phyloP scores from a whole-genome alignment of 2,329 filamentous ascomycete genomes.

The Monosporascus sp. region DNA sequence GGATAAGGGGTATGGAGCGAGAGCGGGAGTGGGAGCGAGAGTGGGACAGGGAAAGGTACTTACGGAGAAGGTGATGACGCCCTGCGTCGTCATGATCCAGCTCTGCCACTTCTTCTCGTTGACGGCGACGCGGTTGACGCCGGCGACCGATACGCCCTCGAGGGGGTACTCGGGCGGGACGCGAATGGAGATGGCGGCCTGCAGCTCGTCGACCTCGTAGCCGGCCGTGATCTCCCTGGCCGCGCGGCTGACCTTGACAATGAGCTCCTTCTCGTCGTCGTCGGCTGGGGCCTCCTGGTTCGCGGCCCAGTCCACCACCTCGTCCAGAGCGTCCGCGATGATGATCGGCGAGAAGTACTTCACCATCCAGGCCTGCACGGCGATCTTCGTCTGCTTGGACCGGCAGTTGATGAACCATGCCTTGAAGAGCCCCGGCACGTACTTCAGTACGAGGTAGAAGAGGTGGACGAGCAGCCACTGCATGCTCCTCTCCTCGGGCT shows the following conservation, averaged over 20 bases:
- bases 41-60: conserved; percentile 14
- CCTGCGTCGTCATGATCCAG: conserved; percentile 84
- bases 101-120: conserved; percentile 88
- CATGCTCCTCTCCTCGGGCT: conserved; percentile 64
- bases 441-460: conserved; percentile 75
- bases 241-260: conserved; percentile 65
- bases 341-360: conserved; percentile 73
- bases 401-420: conserved; percentile 79
- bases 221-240: conserved; percentile 74
- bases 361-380: conserved; percentile 79
- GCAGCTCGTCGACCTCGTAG: conserved; percentile 83
- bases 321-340: conserved; percentile 58
- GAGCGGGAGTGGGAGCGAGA: not conserved
- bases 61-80: conserved; percentile 84
- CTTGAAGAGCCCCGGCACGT: conserved; percentile 73
- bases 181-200: conserved; percentile 74
- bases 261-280: conserved; percentile 51
- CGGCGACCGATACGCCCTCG: conserved; percentile 67
- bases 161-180: conserved; percentile 81
- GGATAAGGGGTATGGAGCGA: not conserved
- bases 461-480: conserved; percentile 82
- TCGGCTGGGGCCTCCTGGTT: conserved; percentile 41
- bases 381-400: conserved; percentile 71
- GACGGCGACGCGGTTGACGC: conserved; percentile 78
- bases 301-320: conserved; percentile 62